phyloP scores from a whole-genome alignment of 2,329 filamentous ascomycete genomes.

The Thyridium curvatum region DNA sequence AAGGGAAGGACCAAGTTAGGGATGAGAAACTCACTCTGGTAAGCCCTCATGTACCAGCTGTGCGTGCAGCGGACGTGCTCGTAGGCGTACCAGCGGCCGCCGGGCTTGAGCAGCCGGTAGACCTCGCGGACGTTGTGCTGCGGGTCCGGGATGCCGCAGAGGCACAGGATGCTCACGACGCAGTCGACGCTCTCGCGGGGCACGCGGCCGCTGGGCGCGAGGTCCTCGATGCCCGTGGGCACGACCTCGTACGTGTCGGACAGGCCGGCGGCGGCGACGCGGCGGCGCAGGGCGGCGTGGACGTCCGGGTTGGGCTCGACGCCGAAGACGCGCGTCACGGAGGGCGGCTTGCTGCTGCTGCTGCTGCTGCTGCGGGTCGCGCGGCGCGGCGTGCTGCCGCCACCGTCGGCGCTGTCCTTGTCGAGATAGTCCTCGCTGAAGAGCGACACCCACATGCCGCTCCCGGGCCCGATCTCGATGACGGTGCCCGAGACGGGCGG shows the following conservation, averaged over 20 bases:
- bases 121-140: constrained; percentile 47
- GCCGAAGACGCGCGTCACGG: constrained; percentile 47
- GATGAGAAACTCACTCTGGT: constrained; percentile 40
- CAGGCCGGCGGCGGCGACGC: constrained; percentile 45
- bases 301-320: constrained; percentile 57
- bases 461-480: constrained; percentile 57
- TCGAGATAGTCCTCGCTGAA: constrained; percentile 25
- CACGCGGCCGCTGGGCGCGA: constrained; percentile 37
- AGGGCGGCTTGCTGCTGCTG: background rate
- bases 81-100: constrained; percentile 56
- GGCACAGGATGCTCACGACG: constrained; percentile 54
- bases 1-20: too few species aligned
- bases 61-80: constrained; percentile 47
- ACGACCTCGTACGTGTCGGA: constrained; percentile 54
- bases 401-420: constrained; percentile 9
- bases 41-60: constrained; percentile 32
- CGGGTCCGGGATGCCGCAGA: constrained; percentile 59
- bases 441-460: constrained; percentile 53
- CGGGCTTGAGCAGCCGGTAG: constrained; percentile 52
- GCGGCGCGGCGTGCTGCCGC: background rate
- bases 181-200: constrained; percentile 47
- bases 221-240: constrained; percentile 55
- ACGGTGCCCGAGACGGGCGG: constrained; percentile 42
- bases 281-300: constrained; percentile 38
- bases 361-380: background rate